Conservation (phyloP, 805 yeast species). For the Lipomyces orientalis region DNA sequence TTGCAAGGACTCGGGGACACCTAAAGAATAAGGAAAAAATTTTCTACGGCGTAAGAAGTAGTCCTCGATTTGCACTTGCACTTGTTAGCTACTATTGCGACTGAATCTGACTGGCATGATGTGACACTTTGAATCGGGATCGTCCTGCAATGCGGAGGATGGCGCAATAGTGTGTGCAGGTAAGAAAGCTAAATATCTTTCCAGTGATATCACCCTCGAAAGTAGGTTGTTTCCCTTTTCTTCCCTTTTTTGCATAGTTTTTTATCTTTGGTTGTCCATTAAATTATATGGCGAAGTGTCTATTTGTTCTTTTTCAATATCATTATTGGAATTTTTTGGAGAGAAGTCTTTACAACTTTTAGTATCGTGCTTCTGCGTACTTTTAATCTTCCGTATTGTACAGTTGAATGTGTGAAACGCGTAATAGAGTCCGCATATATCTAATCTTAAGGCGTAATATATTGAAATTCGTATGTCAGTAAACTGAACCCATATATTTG, state of each 20-base stretch:
- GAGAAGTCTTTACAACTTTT: not conserved
- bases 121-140: not conserved
- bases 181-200: not conserved
- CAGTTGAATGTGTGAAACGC: not conserved
- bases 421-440: not conserved
- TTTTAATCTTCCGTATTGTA: not conserved
- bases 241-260: slow-evolving; percentile 1
- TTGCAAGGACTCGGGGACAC: not conserved
- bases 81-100: not conserved
- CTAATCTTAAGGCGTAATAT: not conserved
- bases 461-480: not conserved
- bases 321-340: not conserved
- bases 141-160: not conserved
- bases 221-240: not conserved
- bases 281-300: not conserved
- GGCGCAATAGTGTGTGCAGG: not conserved
- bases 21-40: not conserved
- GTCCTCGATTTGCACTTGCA: not conserved
- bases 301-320: not conserved
- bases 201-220: not conserved
- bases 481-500: not conserved
- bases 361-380: not conserved
- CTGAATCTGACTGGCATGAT: not conserved
- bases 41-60: not conserved
- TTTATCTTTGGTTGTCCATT: not conserved